A percentile compares a stretch with the other conserved stretches of the same genome.
Conservation (phyloP, 441 rosid genomes). For the Erysimum pusillum region DNA sequence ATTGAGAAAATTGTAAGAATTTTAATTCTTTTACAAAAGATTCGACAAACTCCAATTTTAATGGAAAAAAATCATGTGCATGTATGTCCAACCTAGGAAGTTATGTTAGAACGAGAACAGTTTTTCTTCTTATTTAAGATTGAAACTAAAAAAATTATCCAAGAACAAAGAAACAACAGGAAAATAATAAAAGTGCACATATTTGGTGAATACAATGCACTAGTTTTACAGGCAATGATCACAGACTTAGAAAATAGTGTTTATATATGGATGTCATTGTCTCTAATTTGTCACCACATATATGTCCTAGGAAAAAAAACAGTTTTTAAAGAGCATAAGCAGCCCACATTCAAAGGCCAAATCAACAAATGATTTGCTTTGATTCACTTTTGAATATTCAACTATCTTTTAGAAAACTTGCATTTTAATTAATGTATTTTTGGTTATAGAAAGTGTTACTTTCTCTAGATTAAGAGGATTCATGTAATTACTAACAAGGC, state of each 20-base stretch:
- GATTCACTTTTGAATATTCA: constrained; percentile 43
- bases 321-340: constrained; percentile 11
- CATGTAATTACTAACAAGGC: neutral
- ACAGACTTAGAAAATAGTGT: constrained; percentile 31
- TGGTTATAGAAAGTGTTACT: neutral
- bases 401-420: constrained; percentile 21
- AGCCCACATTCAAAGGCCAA: constrained; percentile 37
- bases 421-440: neutral
- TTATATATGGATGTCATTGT: constrained; percentile 33
- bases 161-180: neutral
- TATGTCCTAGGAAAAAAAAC: constrained; percentile 15
- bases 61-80: neutral
- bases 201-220: constrained; percentile 31
- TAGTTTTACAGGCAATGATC: constrained; percentile 26
- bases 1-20: neutral
- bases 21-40: neutral
- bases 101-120: neutral
- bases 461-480: neutral
- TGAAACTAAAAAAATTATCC: neutral
- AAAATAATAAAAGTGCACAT: neutral
- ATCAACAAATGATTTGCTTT: constrained; percentile 41
- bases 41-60: neutral
- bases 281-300: constrained; percentile 23
- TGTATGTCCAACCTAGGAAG: neutral
- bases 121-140: neutral